Evolutionary conservation across 1,284 basidiomycete genomes (phyloP).

Genomic region (Moesziomyces globuligerus): DNA sequence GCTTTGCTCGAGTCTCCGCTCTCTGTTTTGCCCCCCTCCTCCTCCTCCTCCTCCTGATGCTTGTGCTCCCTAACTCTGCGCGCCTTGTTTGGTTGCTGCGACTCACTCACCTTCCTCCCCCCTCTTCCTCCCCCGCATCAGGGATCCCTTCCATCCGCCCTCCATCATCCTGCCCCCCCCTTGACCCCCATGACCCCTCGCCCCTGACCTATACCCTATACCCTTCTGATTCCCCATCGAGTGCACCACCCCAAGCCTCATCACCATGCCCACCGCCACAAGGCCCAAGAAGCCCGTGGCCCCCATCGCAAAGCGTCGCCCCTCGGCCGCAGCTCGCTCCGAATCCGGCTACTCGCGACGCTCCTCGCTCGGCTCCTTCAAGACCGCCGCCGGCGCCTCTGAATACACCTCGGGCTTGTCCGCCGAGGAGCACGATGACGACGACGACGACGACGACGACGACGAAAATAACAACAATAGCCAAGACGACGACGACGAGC

Average conservation of each 20-base stretch:
- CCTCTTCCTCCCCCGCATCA: no score
- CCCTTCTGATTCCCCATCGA: no score
- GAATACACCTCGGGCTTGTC: slow-evolving; percentile 6
- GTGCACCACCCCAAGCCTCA: not conserved
- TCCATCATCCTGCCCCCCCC: not conserved
- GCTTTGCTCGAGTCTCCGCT: not conserved
- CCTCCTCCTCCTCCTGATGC: no score
- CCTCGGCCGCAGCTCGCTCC: slow-evolving; percentile 25
- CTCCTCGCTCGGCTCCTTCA: slow-evolving; percentile 38
- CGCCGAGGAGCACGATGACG: slow-evolving; percentile 11
- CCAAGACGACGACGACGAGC: slow-evolving; percentile 5
- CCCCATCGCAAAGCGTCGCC: slow-evolving; percentile 13
- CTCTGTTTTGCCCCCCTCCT: not conserved
- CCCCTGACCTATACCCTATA: not conserved
- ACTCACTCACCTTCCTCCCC: no score
- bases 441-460: slow-evolving; percentile 13
- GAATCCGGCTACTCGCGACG: slow-evolving; percentile 36
- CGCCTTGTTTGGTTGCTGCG: no score
- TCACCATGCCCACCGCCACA: slow-evolving; percentile 27
- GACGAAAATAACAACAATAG: slow-evolving; percentile 1
- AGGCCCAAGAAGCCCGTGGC: slow-evolving; percentile 6
- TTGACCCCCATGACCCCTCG: not conserved
- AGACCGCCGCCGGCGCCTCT: slow-evolving; percentile 30
- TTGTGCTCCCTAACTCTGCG: no score
- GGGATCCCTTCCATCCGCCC: no score